Base-by-base conservation (phyloP, 176 grass and related monocot genomes). In the Zoysia japonica region DNA sequence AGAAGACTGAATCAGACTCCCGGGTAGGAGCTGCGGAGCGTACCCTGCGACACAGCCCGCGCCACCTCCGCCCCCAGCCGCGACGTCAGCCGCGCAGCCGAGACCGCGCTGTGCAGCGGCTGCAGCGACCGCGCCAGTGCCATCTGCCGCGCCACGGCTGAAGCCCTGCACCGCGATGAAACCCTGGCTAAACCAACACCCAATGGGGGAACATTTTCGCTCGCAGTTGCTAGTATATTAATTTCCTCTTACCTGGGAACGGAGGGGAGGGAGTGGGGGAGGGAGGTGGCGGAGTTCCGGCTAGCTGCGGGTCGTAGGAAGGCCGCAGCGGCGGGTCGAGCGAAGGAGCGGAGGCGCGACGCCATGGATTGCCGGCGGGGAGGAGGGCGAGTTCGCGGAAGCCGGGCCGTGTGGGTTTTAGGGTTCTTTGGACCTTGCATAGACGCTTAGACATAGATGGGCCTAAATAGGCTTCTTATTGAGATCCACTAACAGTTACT, bases 1-100 rank as follows among this genome's bases (percentile, higher is more conserved):
- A 85, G 75, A 45, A 74, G 84, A 79, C 82, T 49, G 78, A 73
- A 88, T 80, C 85, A 85, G 86, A 99, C 96, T 89, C 96, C 96
- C 62, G 92, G 96, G 76, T 95, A 89, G 78, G 92, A 99, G 72
- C 86, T 84, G 90, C 96, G 91, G 81, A 99, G 92, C 92, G 90
- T 95, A 99, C 96, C 92, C 90, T 91, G 96, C 78, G 90, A 99
- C 80, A 99, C 75, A 36, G 96, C 91, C 80, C 92, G 88, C 40
- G 89, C 85, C 61, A 87, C 78, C 83, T 99, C 92, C 42, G 82
- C 80, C 65, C 96, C 96, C 46, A 99, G 86, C 78, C 90, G 86
- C 46, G 96, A 99, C 48, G 90, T 99, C 76, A 99, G 72, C 84
- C 90, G 81, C 40, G 96, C 96, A 51, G 90, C 83, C 19, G 92